These are phyloP conservation scores for Pseudomassariella vexata DNA, from an alignment of 2,329 filamentous ascomycete genomes.

Conservation along the genomic window DNA sequence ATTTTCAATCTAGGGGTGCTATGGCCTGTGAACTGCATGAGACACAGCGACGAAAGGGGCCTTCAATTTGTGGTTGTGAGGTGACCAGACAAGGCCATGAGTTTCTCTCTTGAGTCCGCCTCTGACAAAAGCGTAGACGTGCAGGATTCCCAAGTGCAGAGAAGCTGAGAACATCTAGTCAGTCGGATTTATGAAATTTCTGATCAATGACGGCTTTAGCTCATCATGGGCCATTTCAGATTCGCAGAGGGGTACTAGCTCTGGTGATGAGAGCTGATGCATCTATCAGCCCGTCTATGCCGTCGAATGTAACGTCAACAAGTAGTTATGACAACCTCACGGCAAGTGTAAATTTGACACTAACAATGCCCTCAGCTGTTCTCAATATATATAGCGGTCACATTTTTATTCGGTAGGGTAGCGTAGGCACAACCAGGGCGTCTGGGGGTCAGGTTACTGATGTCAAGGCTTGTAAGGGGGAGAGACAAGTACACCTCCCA, in stretches of 20 bases:
- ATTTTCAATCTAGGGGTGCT: constrained; percentile 36
- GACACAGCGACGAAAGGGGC: constrained; percentile 39
- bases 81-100: constrained; percentile 43
- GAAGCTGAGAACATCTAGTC: constrained; percentile 18
- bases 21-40: constrained; percentile 46
- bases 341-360: constrained; percentile 29
- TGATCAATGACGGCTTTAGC: constrained; percentile 20
- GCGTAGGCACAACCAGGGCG: constrained; percentile 30
- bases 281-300: constrained; percentile 27
- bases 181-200: constrained; percentile 27
- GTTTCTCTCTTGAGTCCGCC: constrained; percentile 23
- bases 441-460: neutral
- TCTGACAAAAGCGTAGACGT: constrained; percentile 21
- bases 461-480: neutral
- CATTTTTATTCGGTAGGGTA: constrained; percentile 25
- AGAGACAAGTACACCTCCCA: constrained; percentile 1
- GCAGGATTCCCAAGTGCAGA: constrained; percentile 31
- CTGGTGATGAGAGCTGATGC: constrained; percentile 31
- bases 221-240: constrained; percentile 21
- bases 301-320: constrained; percentile 26
- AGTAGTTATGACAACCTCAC: constrained; percentile 24
- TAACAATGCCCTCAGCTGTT: constrained; percentile 29
- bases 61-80: constrained; percentile 37
- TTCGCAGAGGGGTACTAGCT: constrained; percentile 29
- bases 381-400: constrained; percentile 28